Conservation (phyloP, 2,329 filamentous ascomycete species). For the Fusarium mexicanum region DNA sequence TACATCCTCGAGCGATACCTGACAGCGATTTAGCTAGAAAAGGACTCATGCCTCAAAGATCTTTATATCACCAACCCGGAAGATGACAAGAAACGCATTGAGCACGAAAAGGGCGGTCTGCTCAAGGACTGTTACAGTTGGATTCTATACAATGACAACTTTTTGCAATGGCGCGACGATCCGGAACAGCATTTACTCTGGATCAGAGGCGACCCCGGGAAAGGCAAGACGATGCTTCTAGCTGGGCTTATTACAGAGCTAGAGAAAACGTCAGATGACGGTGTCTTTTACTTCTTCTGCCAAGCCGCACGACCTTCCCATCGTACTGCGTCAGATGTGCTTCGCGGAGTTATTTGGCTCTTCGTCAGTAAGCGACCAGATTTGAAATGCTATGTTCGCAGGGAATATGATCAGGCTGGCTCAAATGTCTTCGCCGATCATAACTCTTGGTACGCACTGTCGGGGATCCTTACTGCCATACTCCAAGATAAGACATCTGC, state of each 20-base stretch:
- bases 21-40: fast-evolving
- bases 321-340: fast-evolving
- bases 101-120: fast-evolving
- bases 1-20: fast-evolving
- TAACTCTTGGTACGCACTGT: fast-evolving
- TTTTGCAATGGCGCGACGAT: background rate
- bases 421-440: fast-evolving
- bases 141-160: fast-evolving
- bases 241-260: background rate
- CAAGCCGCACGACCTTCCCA: fast-evolving
- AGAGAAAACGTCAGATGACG: fast-evolving
- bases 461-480: fast-evolving
- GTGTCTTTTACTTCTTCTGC: background rate
- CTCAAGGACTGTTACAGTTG: background rate
- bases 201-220: background rate
- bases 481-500: fast-evolving
- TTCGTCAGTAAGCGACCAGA: fast-evolving
- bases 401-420: fast-evolving
- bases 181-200: background rate
- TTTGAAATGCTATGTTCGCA: fast-evolving
- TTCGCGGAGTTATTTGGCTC: fast-evolving
- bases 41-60: fast-evolving
- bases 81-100: fast-evolving
- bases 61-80: fast-evolving
- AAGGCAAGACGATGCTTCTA: background rate